These are phyloP conservation scores for Dictyostelium citrinum DNA, from an alignment of 78 protist species.

Conservation along the genomic window DNA sequence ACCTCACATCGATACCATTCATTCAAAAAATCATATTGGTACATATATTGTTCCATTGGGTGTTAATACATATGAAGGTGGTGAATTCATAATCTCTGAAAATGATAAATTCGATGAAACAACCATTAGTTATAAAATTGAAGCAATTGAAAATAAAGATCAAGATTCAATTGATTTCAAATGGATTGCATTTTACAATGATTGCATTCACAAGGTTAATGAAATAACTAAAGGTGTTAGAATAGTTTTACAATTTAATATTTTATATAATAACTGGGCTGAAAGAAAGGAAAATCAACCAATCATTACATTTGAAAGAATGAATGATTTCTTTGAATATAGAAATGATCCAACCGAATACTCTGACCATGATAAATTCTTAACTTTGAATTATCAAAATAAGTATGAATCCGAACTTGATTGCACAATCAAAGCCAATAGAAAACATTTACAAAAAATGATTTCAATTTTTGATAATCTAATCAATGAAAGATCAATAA, in stretches of 20 bases:
- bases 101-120: not conserved
- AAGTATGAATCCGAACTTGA: not conserved
- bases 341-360: not conserved
- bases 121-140: not conserved
- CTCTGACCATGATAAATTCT: not conserved
- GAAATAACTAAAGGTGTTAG: not conserved
- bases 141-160: not conserved
- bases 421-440: not conserved
- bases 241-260: not conserved
- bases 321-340: not conserved
- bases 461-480: not conserved
- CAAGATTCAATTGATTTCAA: not conserved
- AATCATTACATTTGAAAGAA: not conserved
- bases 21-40: not conserved
- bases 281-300: not conserved
- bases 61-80: not conserved
- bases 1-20: not conserved
- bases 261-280: not conserved
- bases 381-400: not conserved
- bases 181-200: not conserved
- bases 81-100: not conserved
- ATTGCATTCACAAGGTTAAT: not conserved
- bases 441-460: not conserved
- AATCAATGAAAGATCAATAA: not conserved
- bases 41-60: slow-evolving; percentile 3